Evolutionary conservation across 1,284 basidiomycete genomes (phyloP).

Genomic region (Ganoderma meredithae): DNA sequence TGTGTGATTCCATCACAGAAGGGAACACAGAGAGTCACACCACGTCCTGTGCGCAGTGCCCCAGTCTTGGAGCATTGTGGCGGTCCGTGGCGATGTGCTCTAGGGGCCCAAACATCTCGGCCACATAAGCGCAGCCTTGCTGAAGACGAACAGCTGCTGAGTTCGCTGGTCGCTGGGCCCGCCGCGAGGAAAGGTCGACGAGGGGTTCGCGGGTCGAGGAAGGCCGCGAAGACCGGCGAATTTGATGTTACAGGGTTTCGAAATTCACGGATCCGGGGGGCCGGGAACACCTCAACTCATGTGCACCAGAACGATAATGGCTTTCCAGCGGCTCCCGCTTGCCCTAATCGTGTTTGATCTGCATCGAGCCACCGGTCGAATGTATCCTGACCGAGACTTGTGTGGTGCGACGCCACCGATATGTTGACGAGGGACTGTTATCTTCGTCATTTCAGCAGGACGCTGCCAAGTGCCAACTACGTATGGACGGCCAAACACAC

Average conservation of each 20-base stretch:
- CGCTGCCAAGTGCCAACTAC: background rate
- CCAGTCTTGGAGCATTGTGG: constrained; percentile 10
- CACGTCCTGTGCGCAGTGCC: constrained; percentile 9
- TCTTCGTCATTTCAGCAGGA: background rate
- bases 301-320: constrained; percentile 1
- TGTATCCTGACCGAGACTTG: background rate
- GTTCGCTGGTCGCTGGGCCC: background rate
- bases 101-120: constrained; percentile 19
- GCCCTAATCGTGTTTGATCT: background rate
- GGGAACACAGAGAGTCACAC: background rate
- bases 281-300: constrained; percentile 13
- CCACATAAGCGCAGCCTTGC: constrained; percentile 1
- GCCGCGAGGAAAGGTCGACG: background rate
- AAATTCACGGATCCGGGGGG: constrained; percentile 19
- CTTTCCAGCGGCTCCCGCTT: constrained; percentile 2
- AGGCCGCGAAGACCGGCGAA: constrained; percentile 26
- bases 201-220: background rate
- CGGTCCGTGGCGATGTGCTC: constrained; percentile 17
- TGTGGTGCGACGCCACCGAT: constrained; percentile 2
- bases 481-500: background rate
- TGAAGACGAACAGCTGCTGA: background rate
- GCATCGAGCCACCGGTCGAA: background rate
- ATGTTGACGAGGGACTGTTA: background rate
- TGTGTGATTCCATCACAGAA: constrained; percentile 14
- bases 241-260: constrained; percentile 23